phyloP scores from a whole-genome alignment of 768 basidiomycete genomes.

The Grammothele lineata region DNA sequence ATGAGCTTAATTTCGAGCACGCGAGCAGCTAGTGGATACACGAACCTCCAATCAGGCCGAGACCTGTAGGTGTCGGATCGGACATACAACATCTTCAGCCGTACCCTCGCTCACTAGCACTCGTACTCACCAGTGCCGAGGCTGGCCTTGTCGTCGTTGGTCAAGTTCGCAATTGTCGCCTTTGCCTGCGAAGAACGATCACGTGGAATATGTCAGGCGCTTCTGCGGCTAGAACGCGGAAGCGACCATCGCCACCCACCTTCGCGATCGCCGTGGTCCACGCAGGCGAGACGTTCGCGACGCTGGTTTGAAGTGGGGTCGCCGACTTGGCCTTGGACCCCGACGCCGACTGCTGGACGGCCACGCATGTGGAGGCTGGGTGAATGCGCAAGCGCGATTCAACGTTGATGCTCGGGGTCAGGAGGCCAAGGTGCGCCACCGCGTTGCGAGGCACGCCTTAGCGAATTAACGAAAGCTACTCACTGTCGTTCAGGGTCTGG shows the following conservation, averaged over 20 bases:
- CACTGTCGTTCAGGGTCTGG: slow-evolving; percentile 6
- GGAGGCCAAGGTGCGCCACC: no score
- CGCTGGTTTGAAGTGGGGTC: not conserved
- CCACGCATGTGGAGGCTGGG: slow-evolving; percentile 9
- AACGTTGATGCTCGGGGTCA: not conserved
- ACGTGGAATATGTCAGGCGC: no score
- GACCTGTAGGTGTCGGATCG: not conserved
- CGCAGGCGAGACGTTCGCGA: slow-evolving; percentile 34
- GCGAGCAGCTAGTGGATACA: no score
- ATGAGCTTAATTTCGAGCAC: no score
- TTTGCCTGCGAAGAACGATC: no score
- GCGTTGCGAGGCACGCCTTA: no score
- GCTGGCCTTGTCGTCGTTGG: slow-evolving; percentile 28
- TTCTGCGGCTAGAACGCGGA: no score
- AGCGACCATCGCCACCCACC: no score
- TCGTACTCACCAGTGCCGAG: slow-evolving; percentile 25
- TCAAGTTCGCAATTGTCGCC: slow-evolving; percentile 41
- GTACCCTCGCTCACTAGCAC: no score
- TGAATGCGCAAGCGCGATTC: no score
- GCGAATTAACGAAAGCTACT: no score
- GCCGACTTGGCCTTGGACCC: not conserved
- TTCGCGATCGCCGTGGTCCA: slow-evolving; percentile 53
- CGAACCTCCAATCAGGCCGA: slow-evolving; percentile 14
- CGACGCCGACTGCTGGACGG: not conserved
- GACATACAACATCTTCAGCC: not conserved